Conservation (phyloP, 129 eudicot species). For the Flaveria linearis region DNA sequence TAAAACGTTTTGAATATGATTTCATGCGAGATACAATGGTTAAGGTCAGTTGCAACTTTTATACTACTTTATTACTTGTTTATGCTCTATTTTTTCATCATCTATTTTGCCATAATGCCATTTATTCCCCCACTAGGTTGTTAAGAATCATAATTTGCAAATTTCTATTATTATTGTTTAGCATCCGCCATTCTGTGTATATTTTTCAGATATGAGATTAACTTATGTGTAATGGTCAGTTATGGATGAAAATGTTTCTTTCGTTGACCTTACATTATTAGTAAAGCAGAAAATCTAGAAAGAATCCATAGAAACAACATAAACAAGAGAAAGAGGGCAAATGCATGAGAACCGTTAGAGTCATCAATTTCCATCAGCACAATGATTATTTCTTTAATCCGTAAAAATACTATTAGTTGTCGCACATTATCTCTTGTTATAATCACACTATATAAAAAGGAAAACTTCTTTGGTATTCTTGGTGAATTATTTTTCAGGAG, state of each 20-base stretch:
- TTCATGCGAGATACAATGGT: constrained; percentile 96
- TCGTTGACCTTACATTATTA: constrained; percentile 8
- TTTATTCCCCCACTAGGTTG: neutral
- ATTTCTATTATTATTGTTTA: neutral
- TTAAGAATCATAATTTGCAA: neutral
- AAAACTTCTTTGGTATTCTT: neutral
- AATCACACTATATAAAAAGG: neutral
- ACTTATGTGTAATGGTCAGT: neutral
- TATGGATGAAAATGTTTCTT: constrained; percentile 15
- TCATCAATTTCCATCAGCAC: neutral
- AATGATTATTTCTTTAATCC: neutral
- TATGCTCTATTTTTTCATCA: neutral
- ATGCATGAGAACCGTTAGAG: constrained; percentile 2
- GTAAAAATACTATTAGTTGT: neutral
- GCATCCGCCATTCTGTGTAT: constrained; percentile 7
- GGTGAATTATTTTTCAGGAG: neutral
- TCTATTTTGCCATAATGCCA: neutral
- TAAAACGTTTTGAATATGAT: constrained; percentile 95
- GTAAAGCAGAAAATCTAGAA: neutral
- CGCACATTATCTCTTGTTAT: constrained; percentile 6
- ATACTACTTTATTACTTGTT: neutral
- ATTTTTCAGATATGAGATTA: neutral
- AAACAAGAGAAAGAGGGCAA: constrained; percentile 5
- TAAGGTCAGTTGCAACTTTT: constrained; percentile 59
- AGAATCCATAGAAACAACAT: neutral